Base-by-base conservation (phyloP, 2,329 filamentous ascomycete genomes). In the Diaporthe citrichinensis region DNA sequence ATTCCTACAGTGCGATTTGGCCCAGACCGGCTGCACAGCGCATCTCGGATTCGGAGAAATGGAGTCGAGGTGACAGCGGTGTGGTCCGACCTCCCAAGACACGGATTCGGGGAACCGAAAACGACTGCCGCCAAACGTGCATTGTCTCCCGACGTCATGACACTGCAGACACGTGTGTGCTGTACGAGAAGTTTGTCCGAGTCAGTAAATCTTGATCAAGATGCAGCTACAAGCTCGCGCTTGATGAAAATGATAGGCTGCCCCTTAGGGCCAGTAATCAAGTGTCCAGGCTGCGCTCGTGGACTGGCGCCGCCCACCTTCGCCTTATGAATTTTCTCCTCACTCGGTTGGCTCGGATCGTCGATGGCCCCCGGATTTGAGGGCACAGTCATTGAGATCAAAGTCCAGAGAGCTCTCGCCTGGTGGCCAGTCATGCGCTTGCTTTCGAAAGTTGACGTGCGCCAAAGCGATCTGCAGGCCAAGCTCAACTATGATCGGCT, bases 381-480 rank as follows among this genome's bases (percentile, higher is more conserved):
- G 46, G 23, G n/a, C 65, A 39, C 44, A 53, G 14, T 39, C 65
- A 28, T 28, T 39, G 36, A 73, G 34, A 44, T 28, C 49, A 41
- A 62, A 12, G n/a, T 25, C 36, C 59, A 65, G 39, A 23, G 20
- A 44, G 34, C 58, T 55, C 34, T 31, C 44, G 25, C 10, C 39
- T 44, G 58, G 15, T 39, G 49, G 72, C 51, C 69, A 51, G 67
- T 76, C 72, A 74, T 71, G 58, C 59, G 31, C 46, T 41, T 34
- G 28, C 36, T 12, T 12, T 25, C 14, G 44, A 36, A 62, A 28
- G 4, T 67, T 55, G 57, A 49, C 39, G 58, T 46, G 41, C 65
- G 72, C 58, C 65, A 49, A 51, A 39, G 34, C 65, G 74, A 76
- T 74, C 74, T 76, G 69, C 74, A 74, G 67, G 67, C 74, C 72